Conservation (phyloP, 73 alveolate species). For the Tetrahymena borealis region DNA sequence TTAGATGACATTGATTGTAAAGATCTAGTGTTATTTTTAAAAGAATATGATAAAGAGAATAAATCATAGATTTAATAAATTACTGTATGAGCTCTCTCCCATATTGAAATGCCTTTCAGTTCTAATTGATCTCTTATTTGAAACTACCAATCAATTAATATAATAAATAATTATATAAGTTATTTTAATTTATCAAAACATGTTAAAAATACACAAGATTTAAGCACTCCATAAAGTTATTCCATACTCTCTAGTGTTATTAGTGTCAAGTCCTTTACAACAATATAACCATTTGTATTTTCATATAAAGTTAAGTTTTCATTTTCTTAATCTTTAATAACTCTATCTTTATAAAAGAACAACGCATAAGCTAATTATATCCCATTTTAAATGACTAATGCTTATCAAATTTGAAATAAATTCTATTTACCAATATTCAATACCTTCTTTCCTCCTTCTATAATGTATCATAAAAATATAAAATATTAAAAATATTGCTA, state of each 20-base stretch:
- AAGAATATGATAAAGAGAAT: background rate
- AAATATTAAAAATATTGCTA: background rate
- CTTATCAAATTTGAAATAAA: background rate
- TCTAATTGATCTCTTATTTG: background rate
- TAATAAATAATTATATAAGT: too few species aligned
- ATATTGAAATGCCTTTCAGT: background rate
- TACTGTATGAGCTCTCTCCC: conserved; percentile 12
- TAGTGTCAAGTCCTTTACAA: conserved; percentile 13
- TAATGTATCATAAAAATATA: background rate
- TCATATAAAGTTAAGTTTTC: conserved; percentile 28
- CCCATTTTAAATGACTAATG: background rate
- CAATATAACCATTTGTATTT: conserved; percentile 10
- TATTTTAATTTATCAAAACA: too few species aligned
- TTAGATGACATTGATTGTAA: background rate
- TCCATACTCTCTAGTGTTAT: background rate
- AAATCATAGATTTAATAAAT: background rate
- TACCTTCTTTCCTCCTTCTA: background rate
- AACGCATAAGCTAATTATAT: too few species aligned
- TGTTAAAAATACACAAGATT: conserved; percentile 8
- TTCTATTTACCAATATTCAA: background rate
- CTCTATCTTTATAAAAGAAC: background rate
- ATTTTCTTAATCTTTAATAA: conserved; percentile 14
- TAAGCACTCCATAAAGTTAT: conserved; percentile 7
- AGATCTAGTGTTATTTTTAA: conserved; percentile 4
- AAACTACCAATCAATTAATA: background rate